Evolutionary conservation across 306 rosid genomes (phyloP).

Genomic region (Lathyrus aphaca): DNA sequence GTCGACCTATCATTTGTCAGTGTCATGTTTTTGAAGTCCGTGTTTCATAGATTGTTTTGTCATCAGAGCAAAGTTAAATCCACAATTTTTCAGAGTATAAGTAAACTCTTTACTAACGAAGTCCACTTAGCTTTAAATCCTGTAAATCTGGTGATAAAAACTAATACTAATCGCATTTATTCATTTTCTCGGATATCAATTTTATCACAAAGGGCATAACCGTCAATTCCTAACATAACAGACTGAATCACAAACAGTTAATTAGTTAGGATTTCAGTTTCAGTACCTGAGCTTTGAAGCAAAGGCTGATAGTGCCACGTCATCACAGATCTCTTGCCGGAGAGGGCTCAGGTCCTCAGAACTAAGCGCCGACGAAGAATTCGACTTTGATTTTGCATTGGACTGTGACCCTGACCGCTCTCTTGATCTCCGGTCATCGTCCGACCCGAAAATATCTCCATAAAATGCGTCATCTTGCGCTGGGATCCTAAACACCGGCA

Average conservation of each 20-base stretch:
- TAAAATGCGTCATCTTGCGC: conserved; percentile 58
- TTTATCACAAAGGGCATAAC: conserved; percentile 29
- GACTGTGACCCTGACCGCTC: conserved; percentile 70
- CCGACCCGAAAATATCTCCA: conserved; percentile 69
- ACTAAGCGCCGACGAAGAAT: conserved; percentile 80
- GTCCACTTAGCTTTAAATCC: no score
- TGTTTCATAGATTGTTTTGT: no score
- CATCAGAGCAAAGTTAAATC: no score
- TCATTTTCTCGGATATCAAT: neutral
- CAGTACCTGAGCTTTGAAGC: conserved; percentile 81
- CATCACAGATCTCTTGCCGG: conserved; percentile 59
- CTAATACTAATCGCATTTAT: neutral
- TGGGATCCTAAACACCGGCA: conserved; percentile 74
- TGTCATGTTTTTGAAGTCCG: no score
- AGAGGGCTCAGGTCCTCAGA: conserved; percentile 87
- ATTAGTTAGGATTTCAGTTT: conserved; percentile 36
- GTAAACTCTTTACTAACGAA: no score
- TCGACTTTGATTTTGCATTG: conserved; percentile 64
- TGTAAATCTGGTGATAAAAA: neutral
- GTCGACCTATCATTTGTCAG: no score
- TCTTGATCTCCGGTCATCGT: conserved; percentile 70
- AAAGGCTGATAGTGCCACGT: conserved; percentile 69
- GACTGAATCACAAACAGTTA: conserved; percentile 26
- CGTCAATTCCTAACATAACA: conserved; percentile 45
- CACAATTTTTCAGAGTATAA: no score